Evolutionary conservation across 2,329 filamentous ascomycete genomes (phyloP).

Genomic region (Alternaria triticina): DNA sequence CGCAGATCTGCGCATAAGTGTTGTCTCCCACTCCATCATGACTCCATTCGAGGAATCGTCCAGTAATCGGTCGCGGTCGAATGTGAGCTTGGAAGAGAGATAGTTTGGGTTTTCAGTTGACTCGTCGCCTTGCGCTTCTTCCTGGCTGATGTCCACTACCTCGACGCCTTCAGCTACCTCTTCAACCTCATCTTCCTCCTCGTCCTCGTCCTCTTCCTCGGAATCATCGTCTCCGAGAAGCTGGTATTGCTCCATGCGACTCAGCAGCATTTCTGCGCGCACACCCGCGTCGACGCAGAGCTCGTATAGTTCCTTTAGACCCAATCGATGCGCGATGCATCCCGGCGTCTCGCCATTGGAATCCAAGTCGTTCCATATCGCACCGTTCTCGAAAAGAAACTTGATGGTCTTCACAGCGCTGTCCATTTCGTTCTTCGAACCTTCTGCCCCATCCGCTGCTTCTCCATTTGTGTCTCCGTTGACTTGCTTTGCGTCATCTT

Average conservation of each 20-base stretch:
- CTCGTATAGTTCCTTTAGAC: slow-evolving; percentile 74
- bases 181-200: slow-evolving; percentile 50
- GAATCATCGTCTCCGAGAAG: slow-evolving; percentile 66
- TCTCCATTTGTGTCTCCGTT: slow-evolving; percentile 38
- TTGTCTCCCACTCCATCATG: slow-evolving; percentile 62
- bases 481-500: slow-evolving; percentile 32
- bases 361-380: slow-evolving; percentile 97
- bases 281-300: slow-evolving; percentile 89
- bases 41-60: slow-evolving; percentile 59
- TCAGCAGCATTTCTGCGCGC: slow-evolving; percentile 85
- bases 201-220: slow-evolving; percentile 57
- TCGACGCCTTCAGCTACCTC: slow-evolving; percentile 32
- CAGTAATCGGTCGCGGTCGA: slow-evolving; percentile 54
- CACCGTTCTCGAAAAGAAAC: slow-evolving; percentile 83
- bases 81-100: slow-evolving; percentile 56
- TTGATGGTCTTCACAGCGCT: slow-evolving; percentile 71
- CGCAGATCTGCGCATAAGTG: slow-evolving; percentile 56
- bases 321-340: slow-evolving; percentile 76
- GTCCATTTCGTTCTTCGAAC: slow-evolving; percentile 51
- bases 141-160: slow-evolving; percentile 35
- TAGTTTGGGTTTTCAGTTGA: slow-evolving; percentile 56
- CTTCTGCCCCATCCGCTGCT: slow-evolving; percentile 32
- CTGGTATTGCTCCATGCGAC: slow-evolving; percentile 82
- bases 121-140: slow-evolving; percentile 32
- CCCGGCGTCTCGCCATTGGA: slow-evolving; percentile 86